Evolutionary conservation across 495 filamentous ascomycete species (phyloP), one percentile per base, ranked within the genome.

Genomic region (Penicillium goetzii): DNA sequence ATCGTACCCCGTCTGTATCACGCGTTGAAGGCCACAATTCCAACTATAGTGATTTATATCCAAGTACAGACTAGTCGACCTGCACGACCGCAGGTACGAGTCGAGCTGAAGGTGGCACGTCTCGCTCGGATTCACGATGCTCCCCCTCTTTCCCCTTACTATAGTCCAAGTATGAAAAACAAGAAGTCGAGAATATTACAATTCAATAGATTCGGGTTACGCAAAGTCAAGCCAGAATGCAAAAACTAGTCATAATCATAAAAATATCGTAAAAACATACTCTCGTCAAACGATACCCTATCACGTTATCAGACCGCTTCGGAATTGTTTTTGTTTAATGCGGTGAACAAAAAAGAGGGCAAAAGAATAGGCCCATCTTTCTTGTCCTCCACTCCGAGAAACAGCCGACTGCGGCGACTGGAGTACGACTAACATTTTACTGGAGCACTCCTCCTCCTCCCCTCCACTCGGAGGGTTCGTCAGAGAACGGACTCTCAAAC

Each of bases 61-160:
- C 30, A 6, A 30, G 17, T 38, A 26, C 25, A 40, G 23, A 59
- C 58, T 56, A 25, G 17, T 49, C 19, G 55, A 50, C 54, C 58
- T 36, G 60, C 64, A 62, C 40, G 51, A 55, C 56, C 64, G 64
- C 64, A 69, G 63, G 60, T 66, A 63, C 60, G 38, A 54, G 30
- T 43, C 51, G 17, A 61, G 58, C 47, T 49, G 50, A 58, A 43
- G 33, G 12, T 25, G 23, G 32, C 33, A 36, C 23, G 53, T 40
- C n/a, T 36, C 28, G 52, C 17, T 36, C 6, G 19, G 11, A 34
- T 33, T 33, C 30, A 36, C 3, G 52, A 36, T 30, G 5, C 12
- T 32, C 28, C 50, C 52, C 32, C 52, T 33, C 52, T 36, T 17
- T 36, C 8, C n/a, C 17, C 17, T 14, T 23, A 17, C 14, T 28